Evolutionary conservation across 2,329 filamentous ascomycete genomes (phyloP).

Genomic region (Sarocladiaceae sp.): DNA sequence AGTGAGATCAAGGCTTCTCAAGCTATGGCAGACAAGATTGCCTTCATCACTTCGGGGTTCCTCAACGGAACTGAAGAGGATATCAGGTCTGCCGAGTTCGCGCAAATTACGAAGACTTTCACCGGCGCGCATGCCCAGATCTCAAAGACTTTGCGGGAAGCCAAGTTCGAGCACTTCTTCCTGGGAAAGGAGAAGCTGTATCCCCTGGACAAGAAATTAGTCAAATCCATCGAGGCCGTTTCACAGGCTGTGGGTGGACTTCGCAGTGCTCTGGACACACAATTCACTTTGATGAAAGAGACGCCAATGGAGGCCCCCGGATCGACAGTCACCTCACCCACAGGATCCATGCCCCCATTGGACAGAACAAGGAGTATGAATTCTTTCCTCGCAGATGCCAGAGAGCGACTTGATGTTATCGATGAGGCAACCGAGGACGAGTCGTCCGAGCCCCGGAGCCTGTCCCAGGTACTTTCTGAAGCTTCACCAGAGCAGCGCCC

Average conservation of each 20-base stretch:
- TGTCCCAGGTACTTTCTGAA: conserved; percentile 17
- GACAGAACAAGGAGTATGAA: conserved; percentile 24
- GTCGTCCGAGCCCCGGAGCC: conserved; percentile 17
- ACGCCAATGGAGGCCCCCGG: conserved; percentile 21
- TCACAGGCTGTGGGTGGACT: conserved; percentile 88
- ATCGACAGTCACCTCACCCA: conserved; percentile 14
- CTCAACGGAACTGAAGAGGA: conserved; percentile 79
- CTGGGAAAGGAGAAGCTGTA: conserved; percentile 77
- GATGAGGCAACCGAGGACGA: conserved; percentile 60
- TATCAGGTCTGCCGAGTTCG: conserved; percentile 62
- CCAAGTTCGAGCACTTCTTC: conserved; percentile 84
- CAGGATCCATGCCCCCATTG: conserved; percentile 15
- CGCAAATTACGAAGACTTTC: conserved; percentile 58
- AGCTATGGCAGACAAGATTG: conserved; percentile 75
- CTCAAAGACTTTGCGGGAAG: conserved; percentile 74
- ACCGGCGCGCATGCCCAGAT: conserved; percentile 65
- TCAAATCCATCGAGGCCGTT: conserved; percentile 79
- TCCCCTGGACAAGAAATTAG: conserved; percentile 70
- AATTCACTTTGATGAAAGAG: conserved; percentile 79
- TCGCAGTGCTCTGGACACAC: conserved; percentile 81
- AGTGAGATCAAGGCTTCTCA: conserved; percentile 70
- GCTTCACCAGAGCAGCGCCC: conserved; percentile 24
- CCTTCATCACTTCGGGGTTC: conserved; percentile 77
- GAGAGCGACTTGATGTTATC: conserved; percentile 55
- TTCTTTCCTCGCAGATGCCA: conserved; percentile 32